Evolutionary conservation across 768 basidiomycete genomes (phyloP), one percentile per base, ranked within the genome.

Genomic region (Leccinellum albellum): DNA sequence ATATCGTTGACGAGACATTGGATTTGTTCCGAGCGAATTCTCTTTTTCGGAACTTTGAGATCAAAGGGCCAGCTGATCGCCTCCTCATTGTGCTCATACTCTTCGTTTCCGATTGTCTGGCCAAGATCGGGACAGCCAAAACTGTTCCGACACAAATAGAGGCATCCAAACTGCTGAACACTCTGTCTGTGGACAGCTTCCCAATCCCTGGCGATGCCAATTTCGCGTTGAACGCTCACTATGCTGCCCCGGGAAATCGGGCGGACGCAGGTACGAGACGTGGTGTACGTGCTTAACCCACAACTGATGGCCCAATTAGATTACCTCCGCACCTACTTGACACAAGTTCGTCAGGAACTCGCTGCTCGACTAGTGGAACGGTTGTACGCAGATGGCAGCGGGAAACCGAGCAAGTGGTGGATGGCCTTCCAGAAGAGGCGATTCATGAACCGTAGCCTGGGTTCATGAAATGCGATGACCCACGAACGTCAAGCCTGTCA

Each of bases 381-480:
- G 51, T 77, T 99, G 50, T 99, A 99, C 71, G 91, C 87, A 37
- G 93, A 96, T 70, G 94, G 94, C 6, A 88, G 90, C 4, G 88
- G 88, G 56, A 95, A 91, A 71, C 95, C 97, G 6, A 97, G 90
- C 80, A 99, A 99, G 74, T 99, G 97, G 97, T 99, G 97, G 97
- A 96, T 98, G 93, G 90, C 91, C 21, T 99, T 98, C 85, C 94
- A 95, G 74, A 98, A 97, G 83, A 83, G 95, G 69, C 84, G 91
- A 24, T 94, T 94, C 83, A 94, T 94, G 91, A 91, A 92, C 76
- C 86, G 91, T 70, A 92, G 90, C 72, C 72, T 93, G 70, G 87
- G 85, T 57, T 81, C 82, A 68, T 89, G 79, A 75, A 61, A 50
- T 37, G 4, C 24, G 33, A 20, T 24, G 24, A 49, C 52, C 13